A percentile compares a stretch with the other conserved stretches of the same genome.
phyloP scores from a whole-genome alignment of 2,329 filamentous ascomycete genomes.

The Hypoxylon sp. region DNA sequence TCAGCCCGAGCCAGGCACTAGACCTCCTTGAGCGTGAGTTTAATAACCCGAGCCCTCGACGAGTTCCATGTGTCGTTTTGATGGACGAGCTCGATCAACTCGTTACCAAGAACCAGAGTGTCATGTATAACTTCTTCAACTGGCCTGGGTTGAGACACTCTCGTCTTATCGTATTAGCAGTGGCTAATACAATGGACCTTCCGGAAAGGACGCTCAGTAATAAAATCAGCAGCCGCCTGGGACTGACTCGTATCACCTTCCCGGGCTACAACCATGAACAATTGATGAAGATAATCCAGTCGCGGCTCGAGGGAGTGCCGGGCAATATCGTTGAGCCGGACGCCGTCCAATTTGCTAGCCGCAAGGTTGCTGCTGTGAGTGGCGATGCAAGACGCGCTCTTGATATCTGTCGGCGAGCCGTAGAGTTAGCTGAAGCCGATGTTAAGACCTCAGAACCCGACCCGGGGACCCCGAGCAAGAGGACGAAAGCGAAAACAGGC shows the following conservation, averaged over 20 bases:
- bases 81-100: constrained; percentile 99
- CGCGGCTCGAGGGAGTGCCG: constrained; percentile 88
- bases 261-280: constrained; percentile 98
- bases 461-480: constrained; percentile 75
- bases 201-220: constrained; percentile 97
- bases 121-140: constrained; percentile 99
- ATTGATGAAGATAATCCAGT: constrained; percentile 96
- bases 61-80: constrained; percentile 94
- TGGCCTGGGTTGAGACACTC: constrained; percentile 95
- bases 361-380: constrained; percentile 96
- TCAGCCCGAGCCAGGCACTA: constrained; percentile 91
- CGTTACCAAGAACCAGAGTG: constrained; percentile 98
- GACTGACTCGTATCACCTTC: constrained; percentile 95
- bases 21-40: constrained; percentile 95
- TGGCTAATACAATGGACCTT: constrained; percentile 99
- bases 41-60: constrained; percentile 87
- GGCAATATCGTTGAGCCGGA: constrained; percentile 93
- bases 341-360: constrained; percentile 94
- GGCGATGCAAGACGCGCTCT: constrained; percentile 93
- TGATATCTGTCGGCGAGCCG: constrained; percentile 94
- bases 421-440: constrained; percentile 92
- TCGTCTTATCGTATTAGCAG: constrained; percentile 93
- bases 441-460: constrained; percentile 59
- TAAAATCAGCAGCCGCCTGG: constrained; percentile 94
- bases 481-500: constrained; percentile 51